Conservation (phyloP, 2,329 filamentous ascomycete species). For the Podosphaera fusca region DNA sequence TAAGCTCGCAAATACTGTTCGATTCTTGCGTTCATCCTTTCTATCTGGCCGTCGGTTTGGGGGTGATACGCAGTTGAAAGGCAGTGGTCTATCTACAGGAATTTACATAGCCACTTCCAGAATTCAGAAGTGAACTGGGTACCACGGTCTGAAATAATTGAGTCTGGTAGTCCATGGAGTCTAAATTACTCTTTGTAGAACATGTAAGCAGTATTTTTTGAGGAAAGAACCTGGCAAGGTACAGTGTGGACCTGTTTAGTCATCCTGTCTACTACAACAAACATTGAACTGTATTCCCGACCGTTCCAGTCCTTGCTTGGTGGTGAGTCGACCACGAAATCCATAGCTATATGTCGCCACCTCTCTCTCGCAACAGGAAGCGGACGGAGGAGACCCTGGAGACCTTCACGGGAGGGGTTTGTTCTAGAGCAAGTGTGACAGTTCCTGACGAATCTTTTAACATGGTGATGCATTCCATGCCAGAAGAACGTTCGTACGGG, state of each 20-base stretch:
- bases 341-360: too few species aligned
- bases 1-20: slow-evolving; percentile 3
- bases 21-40: neutral
- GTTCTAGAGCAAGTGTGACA: neutral
- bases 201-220: too few species aligned
- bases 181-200: neutral
- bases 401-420: neutral
- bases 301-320: neutral
- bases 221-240: too few species aligned
- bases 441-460: neutral
- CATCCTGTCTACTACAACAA: neutral
- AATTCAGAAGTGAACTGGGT: neutral
- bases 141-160: neutral
- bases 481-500: neutral
- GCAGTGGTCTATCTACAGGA: too few species aligned
- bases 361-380: neutral
- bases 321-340: too few species aligned
- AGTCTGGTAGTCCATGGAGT: neutral
- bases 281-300: neutral
- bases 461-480: neutral
- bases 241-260: too few species aligned
- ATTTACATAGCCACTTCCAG: neutral
- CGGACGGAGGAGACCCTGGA: neutral
- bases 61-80: too few species aligned
- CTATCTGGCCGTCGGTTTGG: too few species aligned